Evolutionary conservation across 345 rosid genomes (phyloP).

Genomic region (Eucalyptus curtisii): DNA sequence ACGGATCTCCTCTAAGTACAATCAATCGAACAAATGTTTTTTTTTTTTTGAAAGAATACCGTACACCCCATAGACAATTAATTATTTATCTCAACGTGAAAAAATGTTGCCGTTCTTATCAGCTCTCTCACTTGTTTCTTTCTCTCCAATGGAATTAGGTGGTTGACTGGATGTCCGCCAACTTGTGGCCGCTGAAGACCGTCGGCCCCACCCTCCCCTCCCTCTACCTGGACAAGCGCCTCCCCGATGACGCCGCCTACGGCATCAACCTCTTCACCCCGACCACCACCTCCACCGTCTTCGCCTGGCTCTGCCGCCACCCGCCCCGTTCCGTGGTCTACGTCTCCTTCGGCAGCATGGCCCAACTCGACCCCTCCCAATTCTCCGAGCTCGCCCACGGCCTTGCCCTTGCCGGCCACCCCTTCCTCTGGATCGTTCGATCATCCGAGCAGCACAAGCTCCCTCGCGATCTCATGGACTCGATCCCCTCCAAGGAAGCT

Average conservation of each 20-base stretch:
- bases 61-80: too few species aligned
- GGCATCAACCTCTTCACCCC: slow-evolving; percentile 1
- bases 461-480: slow-evolving; percentile 1
- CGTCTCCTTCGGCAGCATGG: slow-evolving; percentile 18
- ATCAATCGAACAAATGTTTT: too few species aligned
- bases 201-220: slow-evolving; percentile 24
- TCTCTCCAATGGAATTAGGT: too few species aligned
- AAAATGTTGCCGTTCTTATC: too few species aligned
- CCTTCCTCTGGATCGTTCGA: slow-evolving; percentile 21
- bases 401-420: not conserved
- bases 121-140: too few species aligned
- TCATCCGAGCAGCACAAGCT: slow-evolving; percentile 5
- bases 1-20: too few species aligned
- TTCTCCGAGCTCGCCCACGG: slow-evolving; percentile 7
- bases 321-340: slow-evolving; percentile 11
- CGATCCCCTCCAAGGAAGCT: not conserved
- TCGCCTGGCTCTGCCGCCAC: not conserved
- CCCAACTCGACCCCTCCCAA: not conserved
- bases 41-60: too few species aligned
- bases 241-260: slow-evolving; percentile 2
- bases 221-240: slow-evolving; percentile 9
- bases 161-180: slow-evolving; percentile 1
- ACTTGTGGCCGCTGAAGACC: slow-evolving; percentile 1
- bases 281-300: not conserved
- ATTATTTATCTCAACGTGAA: too few species aligned